Evolutionary conservation across 2,329 filamentous ascomycete genomes (phyloP).

Genomic region (Xylaria sp.): DNA sequence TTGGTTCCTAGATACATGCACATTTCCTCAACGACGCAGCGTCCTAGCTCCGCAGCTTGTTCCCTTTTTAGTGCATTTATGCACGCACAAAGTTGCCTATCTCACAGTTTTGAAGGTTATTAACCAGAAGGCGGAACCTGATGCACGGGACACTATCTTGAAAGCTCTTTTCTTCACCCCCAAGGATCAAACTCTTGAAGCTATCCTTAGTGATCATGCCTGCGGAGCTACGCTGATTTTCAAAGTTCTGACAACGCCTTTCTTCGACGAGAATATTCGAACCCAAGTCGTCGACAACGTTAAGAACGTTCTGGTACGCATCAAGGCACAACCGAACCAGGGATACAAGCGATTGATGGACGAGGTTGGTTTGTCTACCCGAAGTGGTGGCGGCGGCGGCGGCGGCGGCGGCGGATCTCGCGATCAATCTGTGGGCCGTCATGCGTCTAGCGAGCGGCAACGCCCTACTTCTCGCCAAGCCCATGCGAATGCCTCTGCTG

Average conservation of each 20-base stretch:
- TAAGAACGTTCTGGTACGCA: constrained; percentile 81
- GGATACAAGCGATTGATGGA: constrained; percentile 99
- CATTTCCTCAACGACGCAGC: constrained; percentile 87
- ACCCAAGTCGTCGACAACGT: constrained; percentile 90
- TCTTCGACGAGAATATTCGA: constrained; percentile 92
- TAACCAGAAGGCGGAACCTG: constrained; percentile 93
- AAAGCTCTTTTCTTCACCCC: constrained; percentile 91
- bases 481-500: constrained; percentile 41
- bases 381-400: constrained; percentile 51
- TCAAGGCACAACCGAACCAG: constrained; percentile 92
- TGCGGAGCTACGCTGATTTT: constrained; percentile 97
- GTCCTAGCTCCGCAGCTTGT: constrained; percentile 91
- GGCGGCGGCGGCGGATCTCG: constrained; percentile 41
- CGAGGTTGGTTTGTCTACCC: constrained; percentile 86
- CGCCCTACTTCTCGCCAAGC: constrained; percentile 63
- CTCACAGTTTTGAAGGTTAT: constrained; percentile 97
- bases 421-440: constrained; percentile 52
- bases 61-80: constrained; percentile 90
- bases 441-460: constrained; percentile 56
- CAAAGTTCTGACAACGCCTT: constrained; percentile 96
- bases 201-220: constrained; percentile 87
- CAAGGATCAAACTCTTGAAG: constrained; percentile 84
- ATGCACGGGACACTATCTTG: constrained; percentile 87
- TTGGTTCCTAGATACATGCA: constrained; percentile 98
- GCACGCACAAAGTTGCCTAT: constrained; percentile 98